Conservation (phyloP, 2,329 filamentous ascomycete species). For the Fusarium dlaminii region DNA sequence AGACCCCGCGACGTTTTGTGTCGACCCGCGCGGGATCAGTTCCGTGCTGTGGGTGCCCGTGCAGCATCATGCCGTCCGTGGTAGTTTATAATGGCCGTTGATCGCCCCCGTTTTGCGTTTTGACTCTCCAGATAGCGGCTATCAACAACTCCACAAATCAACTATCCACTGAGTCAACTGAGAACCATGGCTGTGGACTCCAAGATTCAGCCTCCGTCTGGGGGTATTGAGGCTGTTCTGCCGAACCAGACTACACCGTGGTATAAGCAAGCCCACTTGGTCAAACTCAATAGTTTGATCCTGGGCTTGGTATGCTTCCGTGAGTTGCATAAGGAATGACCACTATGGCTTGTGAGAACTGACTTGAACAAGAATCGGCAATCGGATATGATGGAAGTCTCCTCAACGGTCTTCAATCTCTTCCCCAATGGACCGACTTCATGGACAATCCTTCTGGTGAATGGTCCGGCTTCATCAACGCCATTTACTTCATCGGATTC, state of each 20-base stretch:
- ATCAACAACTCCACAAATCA: background rate
- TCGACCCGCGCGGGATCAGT: background rate
- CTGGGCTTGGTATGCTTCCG: slow-evolving; percentile 14
- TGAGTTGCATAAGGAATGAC: background rate
- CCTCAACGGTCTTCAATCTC: slow-evolving; percentile 7
- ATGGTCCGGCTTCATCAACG: slow-evolving; percentile 21
- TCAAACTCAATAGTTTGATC: slow-evolving; percentile 7
- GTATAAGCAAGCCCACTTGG: slow-evolving; percentile 8
- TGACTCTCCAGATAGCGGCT: background rate
- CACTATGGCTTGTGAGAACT: background rate
- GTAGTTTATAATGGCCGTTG: background rate
- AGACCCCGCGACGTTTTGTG: slow-evolving; percentile 10
- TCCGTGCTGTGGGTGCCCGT: background rate
- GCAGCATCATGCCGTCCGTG: background rate
- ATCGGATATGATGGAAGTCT: slow-evolving; percentile 16
- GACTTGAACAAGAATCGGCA: background rate
- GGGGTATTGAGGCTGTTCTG: background rate
- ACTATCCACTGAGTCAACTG: background rate
- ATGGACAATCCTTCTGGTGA: slow-evolving; percentile 7
- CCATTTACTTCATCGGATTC: slow-evolving; percentile 13
- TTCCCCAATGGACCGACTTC: slow-evolving; percentile 7
- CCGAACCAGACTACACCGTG: slow-evolving; percentile 5
- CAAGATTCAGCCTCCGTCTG: background rate
- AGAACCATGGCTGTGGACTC: background rate
- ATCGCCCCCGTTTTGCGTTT: background rate